A percentile compares a stretch with the other conserved stretches of the same genome.
These are phyloP conservation scores for Xylaria sp. DNA, from an alignment of 2,329 filamentous ascomycete genomes.

Conservation along the genomic window DNA sequence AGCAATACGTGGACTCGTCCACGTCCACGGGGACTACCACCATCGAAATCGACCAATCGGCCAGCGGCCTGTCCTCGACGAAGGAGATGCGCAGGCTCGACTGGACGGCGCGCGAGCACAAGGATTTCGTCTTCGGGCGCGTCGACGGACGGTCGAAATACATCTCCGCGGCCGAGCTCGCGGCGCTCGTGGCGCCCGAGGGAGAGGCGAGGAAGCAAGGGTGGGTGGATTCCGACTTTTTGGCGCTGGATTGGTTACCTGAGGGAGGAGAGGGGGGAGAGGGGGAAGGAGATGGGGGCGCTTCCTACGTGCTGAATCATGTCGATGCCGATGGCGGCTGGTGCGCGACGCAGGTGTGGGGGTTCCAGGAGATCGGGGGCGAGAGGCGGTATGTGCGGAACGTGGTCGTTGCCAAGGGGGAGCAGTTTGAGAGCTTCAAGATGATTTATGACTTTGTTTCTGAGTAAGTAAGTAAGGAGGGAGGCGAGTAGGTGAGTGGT, in stretches of 20 bases:
- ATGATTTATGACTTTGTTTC: slow-evolving; percentile 67
- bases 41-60: slow-evolving; percentile 78
- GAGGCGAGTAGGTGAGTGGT: background rate
- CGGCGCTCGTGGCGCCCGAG: slow-evolving; percentile 67
- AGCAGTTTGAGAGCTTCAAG: slow-evolving; percentile 60
- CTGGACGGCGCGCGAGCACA: slow-evolving; percentile 68
- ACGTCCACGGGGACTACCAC: slow-evolving; percentile 68
- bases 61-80: slow-evolving; percentile 77
- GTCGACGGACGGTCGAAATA: slow-evolving; percentile 71
- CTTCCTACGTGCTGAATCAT: slow-evolving; percentile 70
- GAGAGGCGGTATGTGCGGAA: slow-evolving; percentile 65
- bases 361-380: slow-evolving; percentile 66
- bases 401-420: slow-evolving; percentile 60
- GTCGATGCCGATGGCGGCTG: slow-evolving; percentile 65
- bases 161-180: slow-evolving; percentile 63
- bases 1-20: slow-evolving; percentile 65
- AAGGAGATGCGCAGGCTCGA: slow-evolving; percentile 67
- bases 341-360: slow-evolving; percentile 69
- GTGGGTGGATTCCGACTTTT: slow-evolving; percentile 64
- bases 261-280: slow-evolving; percentile 63
- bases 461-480: slow-evolving; percentile 29
- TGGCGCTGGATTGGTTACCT: slow-evolving; percentile 68
- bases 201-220: slow-evolving; percentile 64
- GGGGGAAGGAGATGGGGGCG: slow-evolving; percentile 65
- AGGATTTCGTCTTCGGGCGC: slow-evolving; percentile 82